Evolutionary conservation across 805 yeast species (phyloP).

Genomic region (Metschnikowia colocasiae): DNA sequence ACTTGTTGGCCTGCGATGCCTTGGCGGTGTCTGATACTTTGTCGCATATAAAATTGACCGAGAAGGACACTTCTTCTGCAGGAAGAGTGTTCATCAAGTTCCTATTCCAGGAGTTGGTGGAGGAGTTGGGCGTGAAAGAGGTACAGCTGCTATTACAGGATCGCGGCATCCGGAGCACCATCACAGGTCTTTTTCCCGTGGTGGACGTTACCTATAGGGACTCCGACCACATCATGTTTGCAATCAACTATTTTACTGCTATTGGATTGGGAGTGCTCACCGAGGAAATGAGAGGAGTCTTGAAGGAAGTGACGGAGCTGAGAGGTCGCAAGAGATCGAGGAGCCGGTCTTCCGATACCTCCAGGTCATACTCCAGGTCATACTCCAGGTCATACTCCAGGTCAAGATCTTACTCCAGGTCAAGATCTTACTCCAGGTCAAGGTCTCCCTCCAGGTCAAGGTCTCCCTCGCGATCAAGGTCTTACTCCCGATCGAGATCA

Average conservation of each 20-base stretch:
- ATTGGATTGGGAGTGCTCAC: constrained; percentile 84
- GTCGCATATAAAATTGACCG: constrained; percentile 56
- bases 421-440: constrained; percentile 10
- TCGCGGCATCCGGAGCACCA: constrained; percentile 44
- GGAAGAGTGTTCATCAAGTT: constrained; percentile 78
- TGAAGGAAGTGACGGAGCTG: constrained; percentile 32
- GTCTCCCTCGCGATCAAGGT: constrained; percentile 11
- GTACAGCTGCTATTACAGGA: constrained; percentile 51
- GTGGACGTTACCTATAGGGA: constrained; percentile 28
- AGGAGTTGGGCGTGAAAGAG: constrained; percentile 62
- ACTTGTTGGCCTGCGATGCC: constrained; percentile 65
- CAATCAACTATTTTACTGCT: constrained; percentile 90
- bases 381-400: constrained; percentile 20
- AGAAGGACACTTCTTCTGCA: constrained; percentile 72
- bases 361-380: constrained; percentile 20
- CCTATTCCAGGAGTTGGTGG: constrained; percentile 72
- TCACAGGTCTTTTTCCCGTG: constrained; percentile 64
- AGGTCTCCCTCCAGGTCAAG: constrained; percentile 12
- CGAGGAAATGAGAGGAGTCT: constrained; percentile 67
- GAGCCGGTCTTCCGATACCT: constrained; percentile 3
- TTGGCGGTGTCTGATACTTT: constrained; percentile 60
- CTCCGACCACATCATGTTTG: constrained; percentile 59
- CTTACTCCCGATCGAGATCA: constrained; percentile 18
- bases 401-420: constrained; percentile 19
- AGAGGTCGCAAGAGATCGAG: constrained; percentile 19